These are phyloP conservation scores for Chrysophaeum taylorii DNA, from an alignment of 352 stramenopile genomes.

Conservation along the genomic window DNA sequence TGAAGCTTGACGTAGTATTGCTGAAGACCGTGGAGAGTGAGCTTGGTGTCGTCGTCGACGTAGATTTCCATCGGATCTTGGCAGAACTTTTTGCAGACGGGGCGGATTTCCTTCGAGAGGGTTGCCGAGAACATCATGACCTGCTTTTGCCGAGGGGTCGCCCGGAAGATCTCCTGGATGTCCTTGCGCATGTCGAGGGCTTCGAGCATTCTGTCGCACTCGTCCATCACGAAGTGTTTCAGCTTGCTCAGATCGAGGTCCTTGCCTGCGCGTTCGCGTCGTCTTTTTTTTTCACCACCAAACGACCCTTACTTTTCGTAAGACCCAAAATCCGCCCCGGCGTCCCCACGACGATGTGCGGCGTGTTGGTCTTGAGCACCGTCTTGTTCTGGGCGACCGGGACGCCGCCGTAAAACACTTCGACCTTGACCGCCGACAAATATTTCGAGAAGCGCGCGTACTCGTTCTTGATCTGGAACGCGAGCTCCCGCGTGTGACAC, in stretches of 20 bases:
- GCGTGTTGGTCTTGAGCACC: conserved; percentile 1
- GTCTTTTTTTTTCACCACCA: too few relatives aligned
- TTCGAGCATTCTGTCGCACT: conserved; percentile 99
- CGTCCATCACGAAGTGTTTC: conserved; percentile 99
- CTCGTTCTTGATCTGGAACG: conserved; percentile 99
- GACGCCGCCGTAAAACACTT: conserved; percentile 92
- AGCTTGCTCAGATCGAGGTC: conserved; percentile 94
- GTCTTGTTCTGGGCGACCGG: conserved; percentile 80
- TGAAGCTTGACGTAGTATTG: conserved; percentile 99
- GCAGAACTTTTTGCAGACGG: conserved; percentile 99
- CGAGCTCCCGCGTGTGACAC: conserved; percentile 98
- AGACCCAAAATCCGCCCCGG: conserved; percentile 83
- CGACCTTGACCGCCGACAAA: conserved; percentile 84
- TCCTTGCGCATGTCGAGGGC: conserved; percentile 96
- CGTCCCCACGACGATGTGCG: conserved; percentile 94
- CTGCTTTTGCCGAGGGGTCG: conserved; percentile 98
- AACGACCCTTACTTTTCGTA: conserved; percentile 36
- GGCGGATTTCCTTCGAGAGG: conserved; percentile 95
- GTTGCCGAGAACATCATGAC: conserved; percentile 95
- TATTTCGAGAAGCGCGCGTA: conserved; percentile 99
- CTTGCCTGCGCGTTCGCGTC: conserved; percentile 86
- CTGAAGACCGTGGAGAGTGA: conserved; percentile 98
- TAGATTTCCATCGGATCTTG: conserved; percentile 99
- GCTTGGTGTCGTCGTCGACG: conserved; percentile 98
- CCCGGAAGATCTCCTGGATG: conserved; percentile 98